These are phyloP conservation scores for Colletotrichum coccodes DNA, from an alignment of 2,329 filamentous ascomycete species.

Conservation along the genomic window DNA sequence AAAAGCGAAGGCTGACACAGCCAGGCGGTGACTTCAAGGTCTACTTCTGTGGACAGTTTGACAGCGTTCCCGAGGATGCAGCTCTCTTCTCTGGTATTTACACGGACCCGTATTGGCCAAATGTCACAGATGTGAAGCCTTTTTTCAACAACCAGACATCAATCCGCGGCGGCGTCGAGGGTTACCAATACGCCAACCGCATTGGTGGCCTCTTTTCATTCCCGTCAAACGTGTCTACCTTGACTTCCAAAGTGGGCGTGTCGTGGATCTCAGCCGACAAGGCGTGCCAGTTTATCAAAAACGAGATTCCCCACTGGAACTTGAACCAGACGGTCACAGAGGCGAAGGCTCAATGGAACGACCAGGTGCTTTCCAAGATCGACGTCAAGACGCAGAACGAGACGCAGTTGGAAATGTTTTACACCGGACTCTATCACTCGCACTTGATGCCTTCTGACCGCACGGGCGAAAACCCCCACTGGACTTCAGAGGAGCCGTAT, in stretches of 20 bases:
- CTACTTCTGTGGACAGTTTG: conserved; percentile 56
- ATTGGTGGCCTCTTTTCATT: conserved; percentile 63
- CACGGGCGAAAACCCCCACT: conserved; percentile 67
- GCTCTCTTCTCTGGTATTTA: conserved; percentile 55
- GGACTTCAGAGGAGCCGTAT: conserved; percentile 64
- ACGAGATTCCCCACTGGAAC: conserved; percentile 54
- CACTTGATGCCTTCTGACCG: conserved; percentile 70
- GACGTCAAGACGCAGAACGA: conserved; percentile 51
- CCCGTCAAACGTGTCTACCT: conserved; percentile 41
- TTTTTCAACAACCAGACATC: conserved; percentile 62
- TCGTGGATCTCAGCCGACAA: conserved; percentile 60
- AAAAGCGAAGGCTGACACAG: neutral
- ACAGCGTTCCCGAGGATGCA: conserved; percentile 43
- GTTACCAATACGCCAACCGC: conserved; percentile 61
- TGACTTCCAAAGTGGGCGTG: conserved; percentile 62
- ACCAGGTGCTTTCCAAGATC: conserved; percentile 56
- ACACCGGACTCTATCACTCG: conserved; percentile 69
- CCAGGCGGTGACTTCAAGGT: conserved; percentile 51
- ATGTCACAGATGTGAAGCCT: conserved; percentile 43
- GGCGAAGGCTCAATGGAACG: conserved; percentile 56
- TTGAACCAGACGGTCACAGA: conserved; percentile 50
- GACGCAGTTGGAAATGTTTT: conserved; percentile 62
- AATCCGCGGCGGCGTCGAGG: conserved; percentile 59
- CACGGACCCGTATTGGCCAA: conserved; percentile 52
- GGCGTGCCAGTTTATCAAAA: conserved; percentile 57